Evolutionary conservation across 495 filamentous ascomycete species (phyloP), one percentile per base, ranked within the genome.

Genomic region (Pseudoneurospora amorphoporcata): DNA sequence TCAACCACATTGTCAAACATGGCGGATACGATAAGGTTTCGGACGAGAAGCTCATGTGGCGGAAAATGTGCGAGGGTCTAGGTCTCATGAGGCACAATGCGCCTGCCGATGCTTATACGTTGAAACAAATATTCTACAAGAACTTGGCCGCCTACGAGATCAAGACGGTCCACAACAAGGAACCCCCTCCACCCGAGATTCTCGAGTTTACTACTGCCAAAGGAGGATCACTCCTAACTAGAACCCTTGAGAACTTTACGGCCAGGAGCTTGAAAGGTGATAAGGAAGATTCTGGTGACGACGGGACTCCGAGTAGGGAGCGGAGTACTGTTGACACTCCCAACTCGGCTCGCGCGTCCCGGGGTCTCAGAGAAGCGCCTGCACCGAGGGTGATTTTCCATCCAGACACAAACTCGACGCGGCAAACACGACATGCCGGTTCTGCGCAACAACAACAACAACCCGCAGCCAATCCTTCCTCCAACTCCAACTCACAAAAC

Each of bases 71-170:
- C 8, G 82, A 87, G 16, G 88, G 90, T 61, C 88, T 94, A 72
- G 86, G 89, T 39, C 77, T 86, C 71, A 82, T 83, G 74, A 83
- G 85, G 37, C 85, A 87, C 71, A 91, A 91, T 72, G 85, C 89
- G 17, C 88, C 92, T 23, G 90, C 92, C 1, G 86, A 90, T 71
- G 92, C 91, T 4, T 95, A 94, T 79, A 85, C 88, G 32, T 79
- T 95, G 68, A 95, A 95, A 82, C 91, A 90, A 35, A 87, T 89
- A 68, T 95, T 94, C 81, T 95, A 94, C 84, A 91, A 91, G 75
- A 90, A 94, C 74, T 87, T 95, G 40, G 90, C 90, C 16, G 92
- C 92, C 4, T 95, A 92, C 81, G 93, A 94, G 81, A 93, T 95
- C 69, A 84, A 87, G 42, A 87, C 84, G n/a, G 77, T 91, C 39